Percentiles rank a stretch among this genome's conserved stretches.
phyloP scores from a whole-genome alignment of 768 basidiomycete genomes.

The Kondoa subrosea region DNA sequence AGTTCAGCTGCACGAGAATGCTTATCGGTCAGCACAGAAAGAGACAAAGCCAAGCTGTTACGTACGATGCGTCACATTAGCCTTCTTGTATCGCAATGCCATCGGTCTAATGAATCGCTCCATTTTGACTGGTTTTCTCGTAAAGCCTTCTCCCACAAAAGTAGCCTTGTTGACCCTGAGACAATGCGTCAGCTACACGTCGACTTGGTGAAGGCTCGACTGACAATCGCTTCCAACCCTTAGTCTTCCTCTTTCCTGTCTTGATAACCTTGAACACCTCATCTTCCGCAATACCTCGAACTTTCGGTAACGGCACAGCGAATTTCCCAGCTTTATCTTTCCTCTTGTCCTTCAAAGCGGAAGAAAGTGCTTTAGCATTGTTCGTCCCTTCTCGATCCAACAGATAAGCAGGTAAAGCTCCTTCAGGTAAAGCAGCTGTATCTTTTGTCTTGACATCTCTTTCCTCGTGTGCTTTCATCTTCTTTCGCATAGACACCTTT shows the following conservation, averaged over 20 bases:
- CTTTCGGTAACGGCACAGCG: constrained; percentile 88
- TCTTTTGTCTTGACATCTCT: constrained; percentile 92
- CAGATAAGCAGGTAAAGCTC: constrained; percentile 83
- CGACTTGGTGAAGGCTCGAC: neutral
- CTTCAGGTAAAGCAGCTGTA: constrained; percentile 58
- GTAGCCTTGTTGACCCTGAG: constrained; percentile 99
- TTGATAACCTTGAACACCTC: constrained; percentile 99
- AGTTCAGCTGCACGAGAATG: constrained; percentile 52
- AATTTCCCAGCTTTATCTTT: constrained; percentile 99
- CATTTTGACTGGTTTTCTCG: constrained; percentile 96
- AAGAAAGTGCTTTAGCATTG: constrained; percentile 88
- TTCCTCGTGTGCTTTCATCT: constrained; percentile 98
- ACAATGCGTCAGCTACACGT: neutral
- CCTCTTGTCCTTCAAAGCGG: constrained; percentile 92
- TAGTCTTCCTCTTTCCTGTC: constrained; percentile 88
- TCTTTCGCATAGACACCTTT: constrained; percentile 97
- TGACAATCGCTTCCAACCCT: constrained; percentile 64
- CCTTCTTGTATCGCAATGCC: constrained; percentile 94
- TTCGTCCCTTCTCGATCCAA: constrained; percentile 96
- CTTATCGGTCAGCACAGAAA: neutral
- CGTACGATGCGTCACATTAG: constrained; percentile 93
- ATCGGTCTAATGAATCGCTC: constrained; percentile 94
- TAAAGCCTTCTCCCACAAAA: constrained; percentile 84
- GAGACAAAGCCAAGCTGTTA: constrained; percentile 27
- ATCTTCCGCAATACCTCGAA: constrained; percentile 93